Evolutionary conservation across 306 rosid genomes (phyloP), one percentile per base, ranked within the genome.

Genomic region (Cucumis cinereus): DNA sequence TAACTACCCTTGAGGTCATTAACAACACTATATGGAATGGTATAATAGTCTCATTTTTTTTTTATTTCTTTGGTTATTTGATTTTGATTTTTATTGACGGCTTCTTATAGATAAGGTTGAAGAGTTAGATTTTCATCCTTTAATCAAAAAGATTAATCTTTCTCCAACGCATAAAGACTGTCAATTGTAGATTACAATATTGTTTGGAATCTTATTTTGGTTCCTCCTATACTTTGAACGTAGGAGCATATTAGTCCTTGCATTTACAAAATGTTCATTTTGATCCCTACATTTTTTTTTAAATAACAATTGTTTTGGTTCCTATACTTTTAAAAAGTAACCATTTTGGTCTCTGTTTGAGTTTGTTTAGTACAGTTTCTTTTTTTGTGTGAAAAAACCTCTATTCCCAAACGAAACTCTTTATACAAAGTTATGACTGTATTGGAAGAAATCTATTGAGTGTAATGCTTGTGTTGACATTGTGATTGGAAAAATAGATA

Each of bases 1-100:
- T 93, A 93, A 1, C 97, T 96, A 0, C 98, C 98, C 70, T 93
- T 93, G 23, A 93, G 90, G 54, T 93, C 93, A 15, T 93, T 91
- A 79, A 93, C 98, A 0, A 91, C 96, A 80, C 88, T 97, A 3
- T 93, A 93, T 0, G 97, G 97, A 82, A 93, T 89, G 67, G 93
- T 20, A 97, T 93, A 8, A 91, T 96, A 0, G 98, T 93, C 79
- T 93, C 96, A 78, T 88, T 57, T 54, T 49, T 5, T 15, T 2
- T 55, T n/a, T 20, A 28, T 55, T 55, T n/a, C 26, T 55, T 55
- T 55, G 60, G 26, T 20, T 55, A 55, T 56, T 56, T 54, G 58
- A 57, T 57, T 23, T 23, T 22, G 30, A 57, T 22, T 57, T 57
- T 57, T 7, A 5, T 57, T 22, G 62, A 57, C 30, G 2, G 26